Base-by-base conservation (phyloP, 257 asterid genomes). In the Cynanchum wilfordii region DNA sequence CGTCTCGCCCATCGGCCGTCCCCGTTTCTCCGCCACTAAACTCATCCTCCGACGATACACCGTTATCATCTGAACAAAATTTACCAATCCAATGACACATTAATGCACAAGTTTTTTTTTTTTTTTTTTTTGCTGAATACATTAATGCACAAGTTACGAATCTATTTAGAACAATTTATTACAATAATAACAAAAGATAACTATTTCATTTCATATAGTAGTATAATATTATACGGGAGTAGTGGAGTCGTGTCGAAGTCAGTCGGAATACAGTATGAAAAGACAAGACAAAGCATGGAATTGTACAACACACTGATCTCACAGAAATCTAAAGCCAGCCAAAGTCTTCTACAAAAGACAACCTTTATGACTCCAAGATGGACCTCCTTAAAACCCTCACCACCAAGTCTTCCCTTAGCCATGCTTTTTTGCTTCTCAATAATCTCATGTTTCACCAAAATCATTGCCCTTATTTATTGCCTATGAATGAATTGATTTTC, bases 21-120 rank as follows among this genome's bases (percentile, higher is more conserved):
- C 77, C 68, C 3, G 80, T 72, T 69, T 87, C 98, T 24, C 89
- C 90, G 24, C 90, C 91, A 6, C 92, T 89, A 0, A 82, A 44
- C 80, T 93, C 96, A 66, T 91, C 98, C 2, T 91, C 96, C 0
- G 97, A 91, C 17, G 92, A 87, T 60, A 86, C 51, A 11, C 63
- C 79, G 52, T 86, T 85, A 29, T 89, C 94, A 66, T 89, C 93
- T 90, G 57, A 33, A 55, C 55, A 52, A 3, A 44, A 45, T 8
- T 49, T 40, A 19, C 1, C 52, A 47, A 13, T 47, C 52, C 52
- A 47, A 47, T n/a, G 1, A 42, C 47, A 10, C 47, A 42, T 42
- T 7, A 42, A 42, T 7, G 7, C 7, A 42, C 47, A 42, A 42
- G 7, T n/a, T n/a, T n/a, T n/a, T n/a, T n/a, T n/a, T n/a, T n/a